These are phyloP conservation scores for Penicillium sclerotigenum DNA, from an alignment of 2,329 filamentous ascomycete species.

Conservation along the genomic window DNA sequence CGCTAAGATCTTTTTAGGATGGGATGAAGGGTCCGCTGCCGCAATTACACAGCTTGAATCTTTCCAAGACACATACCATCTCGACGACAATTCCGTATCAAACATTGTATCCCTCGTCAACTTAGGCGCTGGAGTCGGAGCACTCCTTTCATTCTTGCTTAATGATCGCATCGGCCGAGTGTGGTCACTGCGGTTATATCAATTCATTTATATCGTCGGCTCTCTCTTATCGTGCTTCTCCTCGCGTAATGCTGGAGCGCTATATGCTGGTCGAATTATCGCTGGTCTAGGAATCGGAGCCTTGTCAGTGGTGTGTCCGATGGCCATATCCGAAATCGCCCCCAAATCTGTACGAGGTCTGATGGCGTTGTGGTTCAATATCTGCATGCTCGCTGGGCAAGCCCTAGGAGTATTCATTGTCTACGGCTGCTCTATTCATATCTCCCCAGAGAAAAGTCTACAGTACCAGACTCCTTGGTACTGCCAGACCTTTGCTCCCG, in stretches of 20 bases:
- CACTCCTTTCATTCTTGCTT: slow-evolving; percentile 38
- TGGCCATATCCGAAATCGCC: slow-evolving; percentile 43
- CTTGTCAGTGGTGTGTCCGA: slow-evolving; percentile 38
- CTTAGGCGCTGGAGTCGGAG: slow-evolving; percentile 32
- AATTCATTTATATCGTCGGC: slow-evolving; percentile 24
- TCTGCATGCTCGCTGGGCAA: slow-evolving; percentile 38
- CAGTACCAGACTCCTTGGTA: slow-evolving; percentile 38
- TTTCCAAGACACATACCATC: neutral
- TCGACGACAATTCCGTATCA: slow-evolving; percentile 5
- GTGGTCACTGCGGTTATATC: slow-evolving; percentile 43
- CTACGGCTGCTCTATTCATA: slow-evolving; percentile 34
- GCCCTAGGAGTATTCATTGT: slow-evolving; percentile 35
- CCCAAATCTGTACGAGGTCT: slow-evolving; percentile 42
- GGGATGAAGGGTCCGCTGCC: slow-evolving; percentile 7
- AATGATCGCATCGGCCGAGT: slow-evolving; percentile 42
- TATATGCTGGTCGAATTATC: slow-evolving; percentile 41
- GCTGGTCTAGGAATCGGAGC: slow-evolving; percentile 41
- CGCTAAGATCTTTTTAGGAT: neutral
- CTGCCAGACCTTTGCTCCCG: slow-evolving; percentile 30
- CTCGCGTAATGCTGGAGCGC: slow-evolving; percentile 19
- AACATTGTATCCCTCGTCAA: slow-evolving; percentile 42
- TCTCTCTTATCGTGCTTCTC: slow-evolving; percentile 20
- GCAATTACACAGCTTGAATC: slow-evolving; percentile 3
- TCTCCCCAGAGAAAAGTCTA: slow-evolving; percentile 26
- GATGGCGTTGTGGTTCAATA: slow-evolving; percentile 38